phyloP scores from a whole-genome alignment of 192 early-diverging fungal species.

The Mortierella antarctica region DNA sequence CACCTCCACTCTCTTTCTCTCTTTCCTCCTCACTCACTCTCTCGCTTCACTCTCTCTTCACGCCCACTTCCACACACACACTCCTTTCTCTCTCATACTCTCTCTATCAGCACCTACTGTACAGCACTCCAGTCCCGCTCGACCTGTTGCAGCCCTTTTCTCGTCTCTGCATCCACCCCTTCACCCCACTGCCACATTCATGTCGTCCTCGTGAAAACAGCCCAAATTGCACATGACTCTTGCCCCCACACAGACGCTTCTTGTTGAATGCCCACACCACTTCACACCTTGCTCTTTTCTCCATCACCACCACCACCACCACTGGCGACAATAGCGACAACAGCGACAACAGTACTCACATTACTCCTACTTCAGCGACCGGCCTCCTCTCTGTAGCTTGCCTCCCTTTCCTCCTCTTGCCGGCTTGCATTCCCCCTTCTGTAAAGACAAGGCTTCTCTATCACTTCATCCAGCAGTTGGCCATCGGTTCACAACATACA shows the following conservation, averaged over 20 bases:
- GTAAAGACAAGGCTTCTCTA: neutral
- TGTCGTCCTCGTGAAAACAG: neutral
- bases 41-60: neutral
- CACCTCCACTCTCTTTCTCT: neutral
- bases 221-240: neutral
- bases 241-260: neutral
- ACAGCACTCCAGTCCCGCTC: too few species aligned
- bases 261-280: neutral
- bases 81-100: slow-evolving; percentile 11
- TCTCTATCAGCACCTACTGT: neutral
- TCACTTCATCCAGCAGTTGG: slow-evolving; percentile 10
- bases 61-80: neutral
- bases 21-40: neutral
- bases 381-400: neutral
- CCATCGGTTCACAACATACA: slow-evolving; percentile 2
- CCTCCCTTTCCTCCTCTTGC: neutral
- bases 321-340: too few species aligned
- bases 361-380: neutral
- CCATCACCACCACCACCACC: too few species aligned
- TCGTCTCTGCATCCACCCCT: neutral
- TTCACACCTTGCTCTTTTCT: neutral
- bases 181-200: neutral
- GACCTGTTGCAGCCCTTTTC: too few species aligned
- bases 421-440: neutral
- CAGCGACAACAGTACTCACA: too few species aligned